Conservation (phyloP, 1,284 basidiomycete species). For the Melampsora larici-populina region DNA sequence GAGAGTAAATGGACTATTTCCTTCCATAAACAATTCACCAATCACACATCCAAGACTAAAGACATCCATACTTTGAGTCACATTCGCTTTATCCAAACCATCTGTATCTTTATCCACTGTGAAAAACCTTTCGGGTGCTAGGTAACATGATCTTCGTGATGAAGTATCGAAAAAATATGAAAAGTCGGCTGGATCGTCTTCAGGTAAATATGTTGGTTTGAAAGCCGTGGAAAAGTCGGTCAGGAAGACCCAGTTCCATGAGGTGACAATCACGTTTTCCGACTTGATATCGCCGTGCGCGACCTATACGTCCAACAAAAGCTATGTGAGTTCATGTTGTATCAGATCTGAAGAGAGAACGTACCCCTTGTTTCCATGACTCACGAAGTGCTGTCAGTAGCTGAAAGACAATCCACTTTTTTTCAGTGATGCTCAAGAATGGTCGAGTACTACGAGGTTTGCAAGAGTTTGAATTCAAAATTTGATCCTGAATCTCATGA, state of each 20-base stretch:
- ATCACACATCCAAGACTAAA: slow-evolving; percentile 95
- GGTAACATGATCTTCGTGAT: slow-evolving; percentile 85
- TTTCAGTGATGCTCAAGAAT: slow-evolving; percentile 84
- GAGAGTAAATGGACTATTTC: slow-evolving; percentile 85
- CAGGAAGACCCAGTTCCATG: slow-evolving; percentile 91
- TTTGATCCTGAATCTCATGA: neutral
- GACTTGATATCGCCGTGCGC: slow-evolving; percentile 98
- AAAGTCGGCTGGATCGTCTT: slow-evolving; percentile 96
- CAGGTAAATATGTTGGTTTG: slow-evolving; percentile 91
- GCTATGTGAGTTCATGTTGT: neutral
- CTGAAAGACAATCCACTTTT: slow-evolving; percentile 98
- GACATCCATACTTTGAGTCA: slow-evolving; percentile 96
- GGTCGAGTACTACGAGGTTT: slow-evolving; percentile 73
- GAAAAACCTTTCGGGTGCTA: slow-evolving; percentile 95
- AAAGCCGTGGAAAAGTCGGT: slow-evolving; percentile 90
- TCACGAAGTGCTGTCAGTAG: slow-evolving; percentile 79
- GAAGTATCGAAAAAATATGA: slow-evolving; percentile 98
- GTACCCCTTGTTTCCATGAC: slow-evolving; percentile 66
- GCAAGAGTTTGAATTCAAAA: neutral
- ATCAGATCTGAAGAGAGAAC: slow-evolving; percentile 42
- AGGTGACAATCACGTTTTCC: slow-evolving; percentile 93
- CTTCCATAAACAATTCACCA: slow-evolving; percentile 93
- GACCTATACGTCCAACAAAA: slow-evolving; percentile 58
- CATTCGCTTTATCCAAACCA: slow-evolving; percentile 64
- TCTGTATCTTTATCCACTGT: slow-evolving; percentile 68